Base-by-base conservation (phyloP, 148 eudicot species). In the Camellia granthamiana region DNA sequence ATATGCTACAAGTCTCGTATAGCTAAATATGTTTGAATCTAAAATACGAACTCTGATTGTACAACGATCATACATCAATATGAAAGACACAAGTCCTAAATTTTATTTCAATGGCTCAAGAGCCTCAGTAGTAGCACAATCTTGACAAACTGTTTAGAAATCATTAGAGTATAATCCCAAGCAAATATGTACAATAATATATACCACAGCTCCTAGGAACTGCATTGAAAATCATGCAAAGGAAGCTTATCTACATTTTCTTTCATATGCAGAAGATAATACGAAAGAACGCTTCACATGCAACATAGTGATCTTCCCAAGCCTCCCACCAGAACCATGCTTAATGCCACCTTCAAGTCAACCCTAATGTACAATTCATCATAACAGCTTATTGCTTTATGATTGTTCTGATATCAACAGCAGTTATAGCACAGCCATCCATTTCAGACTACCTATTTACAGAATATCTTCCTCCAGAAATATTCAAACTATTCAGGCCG, bases 401-500 rank as follows among this genome's bases (percentile, higher is more conserved):
- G 65, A 23, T 19, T 72, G 42, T 49, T 49, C 52, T 49, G 5
- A 49, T 5, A 49, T 49, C 5, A 49, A 49, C 52, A 49, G 1
- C 38, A 30, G 38, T 30, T 1, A 30, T 30, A 30, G 52, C 5
- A 7, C 52, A 49, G 72, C 72, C 49, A 2, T 66, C 59, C 81
- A 38, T 68, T 59, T 21, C 49, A 13, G 81, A 58, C 46, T 52
- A 69, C 43, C 81, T 82, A 86, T 84, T 82, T 80, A 85, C 84
- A 83, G n/a, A 44, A 7, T 15, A 63, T 16, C 44, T 21, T 12
- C 66, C 21, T 55, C 68, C 58, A 44, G 16, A 54, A 30, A 30
- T 30, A 30, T 30, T 1, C 38, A 30, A 65, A 42, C 80, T 87
- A 95, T 76, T 93, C 97, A 7, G 98, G 98, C 46, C 98, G 90